Evolutionary conservation across 2,329 filamentous ascomycete genomes (phyloP).

Genomic region (Phyllosticta capitalensis): DNA sequence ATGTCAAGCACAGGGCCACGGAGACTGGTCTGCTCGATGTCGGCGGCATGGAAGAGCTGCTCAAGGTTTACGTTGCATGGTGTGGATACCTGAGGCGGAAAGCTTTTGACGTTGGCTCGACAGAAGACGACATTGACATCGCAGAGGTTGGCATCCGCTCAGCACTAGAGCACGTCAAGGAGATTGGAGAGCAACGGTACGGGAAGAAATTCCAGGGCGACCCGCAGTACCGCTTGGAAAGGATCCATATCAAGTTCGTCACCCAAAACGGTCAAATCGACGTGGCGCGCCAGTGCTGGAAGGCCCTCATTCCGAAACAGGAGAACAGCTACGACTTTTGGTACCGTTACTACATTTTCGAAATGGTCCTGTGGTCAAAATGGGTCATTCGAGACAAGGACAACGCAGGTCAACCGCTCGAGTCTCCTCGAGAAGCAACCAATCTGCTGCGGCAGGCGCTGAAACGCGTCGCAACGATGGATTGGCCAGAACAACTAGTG

Average conservation of each 20-base stretch:
- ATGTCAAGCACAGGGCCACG: conserved; percentile 87
- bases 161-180: conserved; percentile 74
- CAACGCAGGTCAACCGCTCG: conserved; percentile 38
- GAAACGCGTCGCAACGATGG: conserved; percentile 48
- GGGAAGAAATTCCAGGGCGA: conserved; percentile 75
- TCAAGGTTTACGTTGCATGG: conserved; percentile 91
- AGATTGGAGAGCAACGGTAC: conserved; percentile 67
- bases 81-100: conserved; percentile 84
- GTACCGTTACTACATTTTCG: conserved; percentile 86
- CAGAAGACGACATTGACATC: conserved; percentile 70
- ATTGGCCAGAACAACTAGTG: conserved; percentile 68
- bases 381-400: conserved; percentile 43
- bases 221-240: conserved; percentile 76
- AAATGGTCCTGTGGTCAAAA: conserved; percentile 63
- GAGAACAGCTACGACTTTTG: conserved; percentile 85
- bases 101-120: conserved; percentile 63
- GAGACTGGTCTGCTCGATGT: conserved; percentile 76
- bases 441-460: conserved; percentile 65
- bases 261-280: conserved; percentile 72
- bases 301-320: conserved; percentile 57
- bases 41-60: conserved; percentile 74
- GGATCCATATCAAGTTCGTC: conserved; percentile 84
- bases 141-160: conserved; percentile 83
- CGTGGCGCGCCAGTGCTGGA: conserved; percentile 69
- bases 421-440: conserved; percentile 63